phyloP scores from a whole-genome alignment of 106 monocot genomes.

The Dendrobium nobile region DNA sequence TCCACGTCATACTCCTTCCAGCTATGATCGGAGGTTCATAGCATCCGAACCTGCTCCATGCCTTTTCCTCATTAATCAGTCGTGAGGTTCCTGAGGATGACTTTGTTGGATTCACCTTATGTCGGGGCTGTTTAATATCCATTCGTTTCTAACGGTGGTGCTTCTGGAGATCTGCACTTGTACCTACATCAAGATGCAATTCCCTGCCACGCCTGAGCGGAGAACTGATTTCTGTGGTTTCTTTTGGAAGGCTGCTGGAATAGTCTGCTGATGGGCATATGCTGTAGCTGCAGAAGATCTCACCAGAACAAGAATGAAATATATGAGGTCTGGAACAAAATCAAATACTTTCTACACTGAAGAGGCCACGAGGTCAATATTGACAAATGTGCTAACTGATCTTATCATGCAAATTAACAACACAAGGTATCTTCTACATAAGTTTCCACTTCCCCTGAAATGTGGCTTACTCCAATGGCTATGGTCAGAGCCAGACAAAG shows the following conservation, averaged over 20 bases:
- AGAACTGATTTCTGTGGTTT: constrained; percentile 27
- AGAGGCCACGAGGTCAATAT: constrained; percentile 61
- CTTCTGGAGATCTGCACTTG: constrained; percentile 93
- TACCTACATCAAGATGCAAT: constrained; percentile 96
- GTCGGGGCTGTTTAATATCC: constrained; percentile 99
- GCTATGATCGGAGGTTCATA: background rate
- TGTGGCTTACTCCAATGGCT: constrained; percentile 80
- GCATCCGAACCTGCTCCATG: background rate
- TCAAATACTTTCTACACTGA: constrained; percentile 83
- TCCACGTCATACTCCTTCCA: background rate
- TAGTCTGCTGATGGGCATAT: background rate
- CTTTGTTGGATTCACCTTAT: background rate
- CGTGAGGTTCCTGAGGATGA: background rate
- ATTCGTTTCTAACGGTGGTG: constrained; percentile 96
- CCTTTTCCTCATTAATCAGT: background rate
- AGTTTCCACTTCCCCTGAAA: constrained; percentile 92
- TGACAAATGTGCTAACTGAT: constrained; percentile 75
- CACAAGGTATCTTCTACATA: constrained; percentile 71
- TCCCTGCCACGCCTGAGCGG: constrained; percentile 74
- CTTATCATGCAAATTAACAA: constrained; percentile 74
- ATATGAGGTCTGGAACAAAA: constrained; percentile 80
- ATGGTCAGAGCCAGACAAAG: constrained; percentile 33
- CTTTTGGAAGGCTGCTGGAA: no score
- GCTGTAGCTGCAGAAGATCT: constrained; percentile 7
- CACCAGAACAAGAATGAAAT: constrained; percentile 61